phyloP scores from a whole-genome alignment of 331 rosid genomes.

The Malus hybrid region DNA sequence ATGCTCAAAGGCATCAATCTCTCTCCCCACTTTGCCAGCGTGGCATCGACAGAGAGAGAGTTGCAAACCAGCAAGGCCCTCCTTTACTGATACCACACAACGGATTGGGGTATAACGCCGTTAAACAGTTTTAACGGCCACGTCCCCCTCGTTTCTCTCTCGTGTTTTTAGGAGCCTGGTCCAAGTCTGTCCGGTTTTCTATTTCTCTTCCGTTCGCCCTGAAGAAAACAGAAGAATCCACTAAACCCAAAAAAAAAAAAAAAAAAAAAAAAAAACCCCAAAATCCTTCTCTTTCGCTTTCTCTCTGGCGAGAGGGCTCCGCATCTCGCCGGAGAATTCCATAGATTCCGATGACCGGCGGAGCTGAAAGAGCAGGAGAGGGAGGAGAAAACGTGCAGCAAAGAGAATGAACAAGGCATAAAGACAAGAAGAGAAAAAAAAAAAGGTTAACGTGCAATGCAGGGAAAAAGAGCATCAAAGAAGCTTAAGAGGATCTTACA shows the following conservation, averaged over 20 bases:
- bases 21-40: slow-evolving; percentile 4
- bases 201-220: slow-evolving; percentile 6
- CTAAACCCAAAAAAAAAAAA: too few species aligned
- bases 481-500: slow-evolving; percentile 62
- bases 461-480: slow-evolving; percentile 42
- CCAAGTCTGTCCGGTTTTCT: background rate
- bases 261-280: background rate
- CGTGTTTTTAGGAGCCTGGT: slow-evolving; percentile 24
- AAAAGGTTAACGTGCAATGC: slow-evolving; percentile 60
- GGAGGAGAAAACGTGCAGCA: background rate
- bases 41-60: slow-evolving; percentile 9
- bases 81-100: slow-evolving; percentile 14
- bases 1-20: background rate
- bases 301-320: slow-evolving; percentile 42
- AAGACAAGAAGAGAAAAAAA: background rate
- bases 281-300: background rate
- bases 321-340: slow-evolving; percentile 43
- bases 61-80: background rate
- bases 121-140: slow-evolving; percentile 17
- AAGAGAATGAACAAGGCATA: slow-evolving; percentile 1
- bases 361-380: slow-evolving; percentile 1
- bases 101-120: slow-evolving; percentile 24
- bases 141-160: background rate
- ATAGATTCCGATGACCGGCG: slow-evolving; percentile 16
- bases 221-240: background rate